Conservation (phyloP, 2,329 filamentous ascomycete species). For the Phialemonium atrogriseum region DNA sequence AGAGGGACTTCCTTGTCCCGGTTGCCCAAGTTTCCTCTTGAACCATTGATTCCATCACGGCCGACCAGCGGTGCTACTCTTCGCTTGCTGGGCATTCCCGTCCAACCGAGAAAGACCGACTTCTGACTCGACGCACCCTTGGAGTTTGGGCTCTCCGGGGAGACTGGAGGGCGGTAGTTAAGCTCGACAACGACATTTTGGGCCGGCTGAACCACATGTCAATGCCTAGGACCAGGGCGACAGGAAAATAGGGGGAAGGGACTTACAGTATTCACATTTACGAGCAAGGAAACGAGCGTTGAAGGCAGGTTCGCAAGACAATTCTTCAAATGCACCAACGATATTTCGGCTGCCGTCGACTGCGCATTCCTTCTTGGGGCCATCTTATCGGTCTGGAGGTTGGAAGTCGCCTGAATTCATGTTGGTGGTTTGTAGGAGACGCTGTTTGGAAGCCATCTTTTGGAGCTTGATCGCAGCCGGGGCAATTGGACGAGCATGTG, state of each 20-base stretch:
- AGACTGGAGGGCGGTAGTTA: slow-evolving; percentile 56
- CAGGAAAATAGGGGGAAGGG: slow-evolving; percentile 3
- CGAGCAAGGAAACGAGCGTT: slow-evolving; percentile 72
- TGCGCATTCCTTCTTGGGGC: slow-evolving; percentile 45
- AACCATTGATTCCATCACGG: slow-evolving; percentile 60
- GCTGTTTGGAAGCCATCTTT: neutral
- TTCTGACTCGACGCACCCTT: slow-evolving; percentile 39
- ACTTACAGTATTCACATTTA: slow-evolving; percentile 83
- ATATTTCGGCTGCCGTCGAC: slow-evolving; percentile 71
- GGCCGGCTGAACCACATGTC: slow-evolving; percentile 51
- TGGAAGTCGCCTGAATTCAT: neutral
- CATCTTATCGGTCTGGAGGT: slow-evolving; percentile 23
- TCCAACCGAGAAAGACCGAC: slow-evolving; percentile 90
- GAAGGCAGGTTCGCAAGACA: slow-evolving; percentile 90
- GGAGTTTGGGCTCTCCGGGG: slow-evolving; percentile 34
- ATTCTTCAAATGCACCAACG: slow-evolving; percentile 80
- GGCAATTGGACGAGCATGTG: slow-evolving; percentile 3
- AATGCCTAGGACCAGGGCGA: slow-evolving; percentile 5
- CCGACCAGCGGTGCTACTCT: slow-evolving; percentile 57
- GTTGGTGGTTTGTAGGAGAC: neutral
- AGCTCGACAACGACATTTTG: slow-evolving; percentile 97
- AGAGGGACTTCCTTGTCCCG: slow-evolving; percentile 69
- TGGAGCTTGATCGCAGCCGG: neutral
- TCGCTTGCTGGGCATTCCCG: slow-evolving; percentile 91
- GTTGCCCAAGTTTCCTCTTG: slow-evolving; percentile 42